A percentile compares a stretch with the other conserved stretches of the same genome.
Evolutionary conservation across 2,329 filamentous ascomycete genomes (phyloP).

Genomic region (Aspergillus brasiliensis): DNA sequence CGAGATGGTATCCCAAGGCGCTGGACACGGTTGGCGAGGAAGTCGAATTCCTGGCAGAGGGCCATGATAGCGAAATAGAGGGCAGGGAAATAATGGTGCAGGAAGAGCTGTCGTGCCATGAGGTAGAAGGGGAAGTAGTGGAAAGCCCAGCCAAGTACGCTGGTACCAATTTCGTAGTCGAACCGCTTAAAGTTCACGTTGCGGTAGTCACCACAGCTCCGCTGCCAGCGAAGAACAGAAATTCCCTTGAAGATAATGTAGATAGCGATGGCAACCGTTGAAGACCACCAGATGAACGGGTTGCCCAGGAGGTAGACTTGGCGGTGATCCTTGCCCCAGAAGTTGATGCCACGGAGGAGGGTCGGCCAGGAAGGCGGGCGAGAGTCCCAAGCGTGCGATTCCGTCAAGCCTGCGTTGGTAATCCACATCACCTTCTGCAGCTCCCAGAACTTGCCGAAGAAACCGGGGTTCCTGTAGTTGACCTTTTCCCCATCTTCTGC

Average conservation of each 20-base stretch:
- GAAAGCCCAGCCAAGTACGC: slow-evolving; percentile 90
- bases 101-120: slow-evolving; percentile 96
- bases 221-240: slow-evolving; percentile 89
- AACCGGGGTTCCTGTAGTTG: slow-evolving; percentile 92
- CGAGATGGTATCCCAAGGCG: slow-evolving; percentile 68
- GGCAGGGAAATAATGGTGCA: slow-evolving; percentile 98
- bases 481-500: slow-evolving; percentile 80
- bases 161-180: slow-evolving; percentile 92
- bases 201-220: slow-evolving; percentile 83
- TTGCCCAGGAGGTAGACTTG: slow-evolving; percentile 98
- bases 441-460: slow-evolving; percentile 98
- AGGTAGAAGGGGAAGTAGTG: slow-evolving; percentile 99
- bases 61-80: slow-evolving; percentile 92
- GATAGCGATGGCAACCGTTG: slow-evolving; percentile 72
- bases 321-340: slow-evolving; percentile 92
- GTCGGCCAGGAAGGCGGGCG: slow-evolving; percentile 91
- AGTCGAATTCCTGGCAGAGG: slow-evolving; percentile 88
- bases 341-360: slow-evolving; percentile 93
- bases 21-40: slow-evolving; percentile 71
- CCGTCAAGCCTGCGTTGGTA: slow-evolving; percentile 92
- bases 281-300: slow-evolving; percentile 91
- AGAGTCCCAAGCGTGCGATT: slow-evolving; percentile 98
- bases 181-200: slow-evolving; percentile 89
- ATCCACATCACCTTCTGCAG: slow-evolving; percentile 98
- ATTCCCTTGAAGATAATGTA: slow-evolving; percentile 86